phyloP scores from a whole-genome alignment of 1,284 basidiomycete species.

The Leccinum fuscescens region DNA sequence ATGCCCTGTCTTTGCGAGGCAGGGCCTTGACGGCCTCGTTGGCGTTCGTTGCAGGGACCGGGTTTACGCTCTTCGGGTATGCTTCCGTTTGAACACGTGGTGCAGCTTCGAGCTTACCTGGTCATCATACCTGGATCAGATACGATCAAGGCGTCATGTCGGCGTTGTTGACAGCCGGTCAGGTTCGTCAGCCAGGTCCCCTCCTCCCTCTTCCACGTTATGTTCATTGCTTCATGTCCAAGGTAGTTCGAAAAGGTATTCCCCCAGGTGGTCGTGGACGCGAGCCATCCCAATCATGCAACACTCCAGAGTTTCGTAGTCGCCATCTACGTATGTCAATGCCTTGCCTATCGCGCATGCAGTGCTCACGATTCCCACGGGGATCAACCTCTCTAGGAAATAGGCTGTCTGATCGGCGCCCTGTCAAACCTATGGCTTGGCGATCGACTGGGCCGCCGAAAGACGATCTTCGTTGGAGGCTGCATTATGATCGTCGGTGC shows the following conservation, averaged over 20 bases:
- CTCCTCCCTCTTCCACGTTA: neutral
- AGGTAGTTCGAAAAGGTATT: slow-evolving; percentile 16
- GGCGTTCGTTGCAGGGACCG: slow-evolving; percentile 29
- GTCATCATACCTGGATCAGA: slow-evolving; percentile 8
- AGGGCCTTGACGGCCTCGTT: slow-evolving; percentile 23
- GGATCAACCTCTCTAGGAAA: slow-evolving; percentile 19
- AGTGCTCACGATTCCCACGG: neutral
- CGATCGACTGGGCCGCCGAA: slow-evolving; percentile 45
- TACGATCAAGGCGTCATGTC: slow-evolving; percentile 38
- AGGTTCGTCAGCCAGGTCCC: slow-evolving; percentile 18
- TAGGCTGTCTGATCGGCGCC: slow-evolving; percentile 43
- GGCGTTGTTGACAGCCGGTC: slow-evolving; percentile 15
- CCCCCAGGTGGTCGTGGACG: slow-evolving; percentile 28
- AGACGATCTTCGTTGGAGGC: slow-evolving; percentile 47
- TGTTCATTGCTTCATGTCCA: slow-evolving; percentile 4
- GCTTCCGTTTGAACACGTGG: slow-evolving; percentile 1
- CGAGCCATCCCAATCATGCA: slow-evolving; percentile 29
- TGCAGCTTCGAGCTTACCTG: slow-evolving; percentile 2
- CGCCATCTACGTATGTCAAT: slow-evolving; percentile 26
- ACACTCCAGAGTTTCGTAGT: slow-evolving; percentile 34
- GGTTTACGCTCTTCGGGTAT: slow-evolving; percentile 35
- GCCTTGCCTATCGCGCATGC: neutral
- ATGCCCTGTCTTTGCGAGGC: slow-evolving; percentile 27
- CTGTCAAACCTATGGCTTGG: slow-evolving; percentile 48
- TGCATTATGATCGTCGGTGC: slow-evolving; percentile 54